Conservation (phyloP, 163 green algal genomes). For the Scenedesmus sp. region DNA sequence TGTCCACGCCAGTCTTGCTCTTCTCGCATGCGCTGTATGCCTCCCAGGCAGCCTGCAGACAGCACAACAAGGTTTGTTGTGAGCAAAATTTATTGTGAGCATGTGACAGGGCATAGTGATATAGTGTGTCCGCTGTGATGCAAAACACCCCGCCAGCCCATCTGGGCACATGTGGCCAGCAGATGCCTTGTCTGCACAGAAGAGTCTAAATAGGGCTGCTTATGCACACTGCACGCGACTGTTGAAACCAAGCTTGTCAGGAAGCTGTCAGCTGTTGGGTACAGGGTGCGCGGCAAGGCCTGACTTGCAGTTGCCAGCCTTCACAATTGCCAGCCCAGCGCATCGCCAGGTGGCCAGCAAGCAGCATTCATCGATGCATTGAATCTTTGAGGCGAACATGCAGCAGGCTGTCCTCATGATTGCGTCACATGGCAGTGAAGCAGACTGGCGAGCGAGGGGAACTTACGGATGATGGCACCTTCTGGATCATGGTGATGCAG, state of each 20-base stretch:
- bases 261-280: too few relatives aligned
- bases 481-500: constrained; percentile 6
- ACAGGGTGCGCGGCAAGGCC: too few relatives aligned
- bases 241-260: too few relatives aligned
- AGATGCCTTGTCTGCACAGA: not conserved
- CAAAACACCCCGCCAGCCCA: not conserved
- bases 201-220: not conserved
- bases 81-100: not conserved
- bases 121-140: too few relatives aligned
- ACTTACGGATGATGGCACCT: constrained; percentile 5
- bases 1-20: not conserved
- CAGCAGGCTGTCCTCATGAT: too few relatives aligned
- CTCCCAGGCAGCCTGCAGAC: constrained; percentile 23
- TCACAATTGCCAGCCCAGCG: too few relatives aligned
- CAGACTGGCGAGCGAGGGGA: not conserved
- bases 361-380: too few relatives aligned
- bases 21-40: constrained; percentile 38
- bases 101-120: too few relatives aligned
- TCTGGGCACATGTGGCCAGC: not conserved
- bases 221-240: too few relatives aligned
- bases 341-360: too few relatives aligned
- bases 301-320: too few relatives aligned
- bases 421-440: not conserved
- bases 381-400: too few relatives aligned
- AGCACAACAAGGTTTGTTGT: not conserved